Base-by-base conservation (phyloP, 192 early-diverging fungal genomes). In the Tieghemiomyces parasiticus region DNA sequence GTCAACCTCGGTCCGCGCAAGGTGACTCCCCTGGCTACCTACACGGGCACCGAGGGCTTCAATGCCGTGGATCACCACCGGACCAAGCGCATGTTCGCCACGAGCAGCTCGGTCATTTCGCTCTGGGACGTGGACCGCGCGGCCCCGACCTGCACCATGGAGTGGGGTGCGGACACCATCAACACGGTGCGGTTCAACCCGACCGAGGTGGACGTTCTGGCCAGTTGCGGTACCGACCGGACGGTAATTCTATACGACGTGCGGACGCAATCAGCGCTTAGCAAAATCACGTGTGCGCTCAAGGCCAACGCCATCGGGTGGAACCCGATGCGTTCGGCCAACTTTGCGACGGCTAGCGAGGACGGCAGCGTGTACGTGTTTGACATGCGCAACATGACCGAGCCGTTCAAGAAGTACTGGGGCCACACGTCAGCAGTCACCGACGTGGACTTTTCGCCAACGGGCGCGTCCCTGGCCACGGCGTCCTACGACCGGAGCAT, bases 251-350 rank as follows among this genome's bases (percentile, higher is more conserved):
- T 99, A 22, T 99, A 97, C 67, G 96, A 99, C 66, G 70, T 96
- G 61, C 76, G 96, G 60, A 91, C 92, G 2, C 86, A 69, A 67
- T 81, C 83, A 34, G 90, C 96, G 0, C 72, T 99, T 44, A 75
- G 82, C 28, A 97, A 97, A 69, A 65, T 86, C 29, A 69, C 93
- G 60, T 77, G 94, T 79, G 74, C 80, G 46, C 72, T 94, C 76
- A 82, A 81, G 59, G 90, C 91, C 28, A 99, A 99, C 68, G 90
- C 96, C 12, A 91, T 99, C 50, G 74, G 89, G 20, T 99, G 96
- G 96, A 99, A 99, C 68, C 96, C 96, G 4, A 96, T 97, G 92
- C 92, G 97, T 67, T 91, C 96, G 4, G 94, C 89, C 70, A 92
- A 84, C 63, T 97, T 99, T 75, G 81, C 93, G 4, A 64, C 67